Evolutionary conservation across 208 protist genomes (phyloP), one percentile per base, ranked within the genome.

Genomic region (Leishmania gerbilli): DNA sequence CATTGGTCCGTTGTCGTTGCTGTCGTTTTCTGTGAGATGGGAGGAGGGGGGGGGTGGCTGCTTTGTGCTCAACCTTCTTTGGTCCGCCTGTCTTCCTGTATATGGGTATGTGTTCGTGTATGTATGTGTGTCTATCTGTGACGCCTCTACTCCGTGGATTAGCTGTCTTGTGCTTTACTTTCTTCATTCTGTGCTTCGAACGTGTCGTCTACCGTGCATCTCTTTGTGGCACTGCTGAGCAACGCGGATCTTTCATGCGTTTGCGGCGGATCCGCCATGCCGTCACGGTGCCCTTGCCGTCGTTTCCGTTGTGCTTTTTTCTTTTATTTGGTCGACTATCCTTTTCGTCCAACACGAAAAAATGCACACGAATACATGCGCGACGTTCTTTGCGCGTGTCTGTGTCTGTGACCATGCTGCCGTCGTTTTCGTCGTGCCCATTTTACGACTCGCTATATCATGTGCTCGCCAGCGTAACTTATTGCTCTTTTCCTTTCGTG

Each of bases 361-460:
- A 49, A 69, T 13, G 42, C 27, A 74, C 69, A 71, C 2, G 27
- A 45, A 11, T 3, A 19, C 45, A 34, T 74, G 40, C 40, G 21
- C 24, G 69, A 8, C 40, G 9, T 49, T 11, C 34, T 74, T 74
- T 11, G 17, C 17, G 47, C 24, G 58, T 49, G 69, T 34, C 5
- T 42, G 37, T 74, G 24, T 53, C 21, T 34, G 21, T 37, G 42
- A 27, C 21, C 27, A 67, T 68, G 49, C 11, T 79, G 65, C 42
- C 31, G 8, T 55, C 27, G 17, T 72, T 71, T 81, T 83, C 68
- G 65, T 81, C 55, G 75, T 55, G 51, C 79, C 49, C 53, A 79
- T 84, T 87, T 81, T 58, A 31, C 58, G 67, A 75, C 58, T 64
- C 45, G 56, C 21, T 74, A 27, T 71, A 80, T 45, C 53, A 53